Base-by-base conservation (phyloP, 768 basidiomycete genomes). In the Mycena maculata region DNA sequence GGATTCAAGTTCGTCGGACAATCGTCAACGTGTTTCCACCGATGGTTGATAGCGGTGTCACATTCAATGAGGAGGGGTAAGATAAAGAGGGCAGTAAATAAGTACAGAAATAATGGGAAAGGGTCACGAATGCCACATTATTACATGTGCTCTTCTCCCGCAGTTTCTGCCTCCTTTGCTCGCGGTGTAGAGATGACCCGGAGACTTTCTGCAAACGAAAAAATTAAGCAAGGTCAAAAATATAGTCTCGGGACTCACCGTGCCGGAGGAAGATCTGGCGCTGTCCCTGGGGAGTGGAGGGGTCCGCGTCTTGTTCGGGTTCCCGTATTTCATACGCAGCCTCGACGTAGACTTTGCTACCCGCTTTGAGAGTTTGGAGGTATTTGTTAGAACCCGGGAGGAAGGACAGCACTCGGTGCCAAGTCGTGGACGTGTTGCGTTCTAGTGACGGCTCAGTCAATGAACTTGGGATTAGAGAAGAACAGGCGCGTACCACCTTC, bases 211-310 rank as follows among this genome's bases (percentile, higher is more conserved):
- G 72, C 36, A 57, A n/a, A 20, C 39, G 53, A 64, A 55, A 67
- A 64, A 55, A 67, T 20, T 63, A 61, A 6, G 63, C 27, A 7
- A 58, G 33, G 60, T 60, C 63, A 44, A 57, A 33, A 16, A 31
- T 59, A 22, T 13, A 15, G 23, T 23, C 36, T 12, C 27, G 18
- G 48, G 16, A 68, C 86, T 42, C 66, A 93, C 94, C 93, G 69
- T 95, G 94, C 74, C 87, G 84, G 42, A 95, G 83, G 78, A 94
- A 91, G 60, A 95, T 91, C 76, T 94, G 93, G 33, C 92, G 89
- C 74, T 94, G 93, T 1, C 89, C 91, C 60, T 88, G 84, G 31
- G 90, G 86, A 1, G 91, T 87, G 54, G 84, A 78, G 3, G 92
- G 83, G 56, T 93, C 92, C 15, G 92, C 87, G 41, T 80, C 83